Evolutionary conservation across 306 rosid genomes (phyloP).

Genomic region (Pterocarpus santalinus): DNA sequence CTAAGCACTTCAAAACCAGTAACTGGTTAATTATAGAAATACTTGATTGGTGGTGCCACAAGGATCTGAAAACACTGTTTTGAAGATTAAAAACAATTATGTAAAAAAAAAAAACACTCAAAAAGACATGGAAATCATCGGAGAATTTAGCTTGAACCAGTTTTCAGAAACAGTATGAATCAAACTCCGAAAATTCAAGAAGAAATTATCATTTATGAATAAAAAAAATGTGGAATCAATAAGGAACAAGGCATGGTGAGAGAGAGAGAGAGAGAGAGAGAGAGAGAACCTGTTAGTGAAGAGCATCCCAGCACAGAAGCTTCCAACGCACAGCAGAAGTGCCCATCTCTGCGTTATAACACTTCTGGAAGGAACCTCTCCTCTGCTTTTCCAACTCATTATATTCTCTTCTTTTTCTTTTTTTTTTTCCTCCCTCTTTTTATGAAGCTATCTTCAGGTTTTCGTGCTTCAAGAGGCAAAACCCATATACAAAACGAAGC

Average conservation of each 20-base stretch:
- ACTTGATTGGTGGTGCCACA: not conserved
- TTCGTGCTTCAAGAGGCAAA: constrained; percentile 41
- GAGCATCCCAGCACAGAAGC: constrained; percentile 95
- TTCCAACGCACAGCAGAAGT: constrained; percentile 76
- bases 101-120: not conserved
- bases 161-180: not conserved
- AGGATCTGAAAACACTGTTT: constrained; percentile 40
- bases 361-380: constrained; percentile 73
- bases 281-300: constrained; percentile 82
- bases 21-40: not conserved
- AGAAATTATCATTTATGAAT: not conserved
- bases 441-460: constrained; percentile 26
- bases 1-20: constrained; percentile 21
- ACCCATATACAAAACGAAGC: constrained; percentile 52
- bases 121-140: not conserved
- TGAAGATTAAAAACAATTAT: not conserved
- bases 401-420: not conserved
- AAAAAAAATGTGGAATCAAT: not conserved
- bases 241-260: not conserved
- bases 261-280: not conserved
- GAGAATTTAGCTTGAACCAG: not conserved
- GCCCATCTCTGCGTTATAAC: constrained; percentile 80
- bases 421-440: not conserved
- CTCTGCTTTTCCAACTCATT: constrained; percentile 92
- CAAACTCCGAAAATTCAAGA: not conserved